These are phyloP conservation scores for Brachypodium distachyon DNA, from an alignment of 202 grass and related monocot species.

Conservation along the genomic window DNA sequence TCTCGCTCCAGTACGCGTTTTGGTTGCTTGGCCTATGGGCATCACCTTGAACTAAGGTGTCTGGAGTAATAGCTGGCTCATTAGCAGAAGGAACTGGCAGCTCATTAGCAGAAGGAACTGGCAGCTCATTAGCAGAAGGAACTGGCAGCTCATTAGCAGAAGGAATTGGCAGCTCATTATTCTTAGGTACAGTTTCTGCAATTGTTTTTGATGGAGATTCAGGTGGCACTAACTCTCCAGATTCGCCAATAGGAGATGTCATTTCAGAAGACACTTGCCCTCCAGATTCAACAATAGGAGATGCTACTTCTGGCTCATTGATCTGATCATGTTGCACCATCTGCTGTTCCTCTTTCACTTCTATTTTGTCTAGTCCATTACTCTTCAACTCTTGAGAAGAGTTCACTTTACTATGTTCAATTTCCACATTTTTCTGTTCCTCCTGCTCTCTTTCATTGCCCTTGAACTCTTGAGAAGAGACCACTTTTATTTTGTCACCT, in stretches of 20 bases:
- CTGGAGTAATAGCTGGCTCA: not conserved
- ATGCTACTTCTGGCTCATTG: constrained; percentile 22
- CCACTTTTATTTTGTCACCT: not conserved
- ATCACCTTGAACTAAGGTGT: constrained; percentile 7
- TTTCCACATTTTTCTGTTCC: not conserved
- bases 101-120: not conserved
- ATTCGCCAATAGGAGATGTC: not conserved
- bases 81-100: not conserved
- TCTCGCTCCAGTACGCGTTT: constrained; percentile 59
- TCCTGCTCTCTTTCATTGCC: not conserved
- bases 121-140: not conserved
- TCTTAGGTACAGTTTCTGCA: not conserved
- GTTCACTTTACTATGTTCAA: constrained; percentile 49
- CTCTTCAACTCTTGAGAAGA: constrained; percentile 40
- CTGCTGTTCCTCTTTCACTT: not conserved
- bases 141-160: not conserved
- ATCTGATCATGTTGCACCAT: constrained; percentile 22
- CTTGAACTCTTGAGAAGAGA: too few species aligned
- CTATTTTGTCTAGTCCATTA: constrained; percentile 12
- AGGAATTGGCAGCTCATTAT: constrained; percentile 7
- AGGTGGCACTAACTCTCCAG: constrained; percentile 2
- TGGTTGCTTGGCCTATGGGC: constrained; percentile 20
- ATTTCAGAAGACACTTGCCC: not conserved
- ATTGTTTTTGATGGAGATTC: constrained; percentile 19
- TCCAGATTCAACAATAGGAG: constrained; percentile 3